Evolutionary conservation across 1,139 yeast species (phyloP).

Genomic region (Candida glucosophila): DNA sequence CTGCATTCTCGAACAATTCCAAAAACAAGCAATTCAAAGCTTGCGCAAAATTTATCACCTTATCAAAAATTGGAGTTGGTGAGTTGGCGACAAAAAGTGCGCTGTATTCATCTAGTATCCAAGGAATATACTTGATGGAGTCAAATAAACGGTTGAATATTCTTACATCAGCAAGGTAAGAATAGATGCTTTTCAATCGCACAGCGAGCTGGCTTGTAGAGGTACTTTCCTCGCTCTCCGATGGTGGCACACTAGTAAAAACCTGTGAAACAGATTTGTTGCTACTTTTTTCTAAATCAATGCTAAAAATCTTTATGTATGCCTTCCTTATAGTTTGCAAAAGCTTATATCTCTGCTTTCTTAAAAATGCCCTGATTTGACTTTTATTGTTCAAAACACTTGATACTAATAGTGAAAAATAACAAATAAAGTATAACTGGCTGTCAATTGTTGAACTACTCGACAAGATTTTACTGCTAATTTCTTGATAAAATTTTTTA

Average conservation of each 20-base stretch:
- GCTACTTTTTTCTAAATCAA: conserved; percentile 10
- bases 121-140: conserved; percentile 42
- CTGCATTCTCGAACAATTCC: conserved; percentile 49
- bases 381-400: conserved; percentile 33
- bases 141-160: conserved; percentile 49
- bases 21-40: conserved; percentile 35
- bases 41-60: conserved; percentile 32
- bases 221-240: not conserved
- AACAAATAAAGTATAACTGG: conserved; percentile 36
- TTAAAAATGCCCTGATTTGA: conserved; percentile 21
- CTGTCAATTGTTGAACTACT: conserved; percentile 30
- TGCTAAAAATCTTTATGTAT: conserved; percentile 7
- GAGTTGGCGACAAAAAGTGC: conserved; percentile 19
- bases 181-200: conserved; percentile 33
- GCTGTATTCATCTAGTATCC: conserved; percentile 34
- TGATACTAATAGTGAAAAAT: conserved; percentile 33
- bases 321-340: conserved; percentile 10
- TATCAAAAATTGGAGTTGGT: conserved; percentile 20
- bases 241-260: conserved; percentile 3
- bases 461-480: conserved; percentile 32
- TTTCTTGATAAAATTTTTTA: conserved; percentile 34
- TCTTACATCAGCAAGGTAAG: conserved; percentile 43
- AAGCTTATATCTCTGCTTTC: conserved; percentile 18
- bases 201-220: conserved; percentile 22
- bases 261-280: conserved; percentile 8